A percentile compares a stretch with the other conserved stretches of the same genome.
These are phyloP conservation scores for Cymbopogon citratus DNA, from an alignment of 176 grass and related monocot species.

Conservation along the genomic window DNA sequence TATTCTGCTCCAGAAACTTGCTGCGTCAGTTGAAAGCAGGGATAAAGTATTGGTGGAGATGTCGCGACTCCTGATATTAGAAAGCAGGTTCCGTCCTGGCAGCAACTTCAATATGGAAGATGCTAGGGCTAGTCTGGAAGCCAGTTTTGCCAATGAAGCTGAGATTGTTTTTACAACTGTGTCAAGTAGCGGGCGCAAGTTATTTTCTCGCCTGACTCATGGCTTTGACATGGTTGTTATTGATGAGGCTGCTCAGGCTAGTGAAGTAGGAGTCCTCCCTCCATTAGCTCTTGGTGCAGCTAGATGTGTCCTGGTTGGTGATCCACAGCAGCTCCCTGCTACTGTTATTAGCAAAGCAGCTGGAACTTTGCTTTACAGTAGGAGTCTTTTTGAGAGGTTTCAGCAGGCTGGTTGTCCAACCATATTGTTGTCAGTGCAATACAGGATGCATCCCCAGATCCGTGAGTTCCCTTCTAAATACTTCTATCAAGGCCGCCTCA, in stretches of 20 bases:
- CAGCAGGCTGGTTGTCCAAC: conserved; percentile 95
- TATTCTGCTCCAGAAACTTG: conserved; percentile 78
- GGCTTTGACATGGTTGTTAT: conserved; percentile 99
- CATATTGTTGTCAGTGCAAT: conserved; percentile 91
- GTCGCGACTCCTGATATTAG: conserved; percentile 82
- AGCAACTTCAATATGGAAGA: conserved; percentile 95
- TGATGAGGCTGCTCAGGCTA: conserved; percentile 98
- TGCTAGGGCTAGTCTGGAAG: conserved; percentile 87
- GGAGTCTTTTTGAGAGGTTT: conserved; percentile 98
- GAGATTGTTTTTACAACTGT: conserved; percentile 99
- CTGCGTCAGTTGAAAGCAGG: conserved; percentile 77
- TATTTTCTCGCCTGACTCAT: conserved; percentile 96
- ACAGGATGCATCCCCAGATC: conserved; percentile 98
- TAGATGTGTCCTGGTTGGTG: conserved; percentile 95
- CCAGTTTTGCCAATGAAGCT: conserved; percentile 97
- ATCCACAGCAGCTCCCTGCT: conserved; percentile 97
- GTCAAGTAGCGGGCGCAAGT: conserved; percentile 88
- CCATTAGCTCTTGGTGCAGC: conserved; percentile 89
- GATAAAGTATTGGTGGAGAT: conserved; percentile 99
- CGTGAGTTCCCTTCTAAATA: conserved; percentile 97
- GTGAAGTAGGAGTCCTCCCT: conserved; percentile 92
- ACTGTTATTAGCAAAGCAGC: conserved; percentile 99
- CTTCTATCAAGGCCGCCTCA: conserved; percentile 90
- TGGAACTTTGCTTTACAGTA: conserved; percentile 91
- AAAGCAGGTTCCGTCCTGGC: conserved; percentile 74